A percentile compares a stretch with the other conserved stretches of the same genome.
phyloP scores from a whole-genome alignment of 2,329 filamentous ascomycete genomes.

The Dendryphion nanum region DNA sequence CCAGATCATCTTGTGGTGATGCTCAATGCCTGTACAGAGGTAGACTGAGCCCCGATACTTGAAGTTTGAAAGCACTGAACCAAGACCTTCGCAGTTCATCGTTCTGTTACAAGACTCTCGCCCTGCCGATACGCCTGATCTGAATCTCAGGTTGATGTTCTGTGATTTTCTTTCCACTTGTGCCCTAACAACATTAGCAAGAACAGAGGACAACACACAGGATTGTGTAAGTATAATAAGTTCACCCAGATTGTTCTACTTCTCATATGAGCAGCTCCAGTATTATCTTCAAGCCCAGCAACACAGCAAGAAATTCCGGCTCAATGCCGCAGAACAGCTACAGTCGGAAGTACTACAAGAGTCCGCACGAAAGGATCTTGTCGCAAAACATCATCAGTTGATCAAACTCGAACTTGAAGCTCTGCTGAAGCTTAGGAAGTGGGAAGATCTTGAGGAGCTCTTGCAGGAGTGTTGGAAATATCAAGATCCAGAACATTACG shows the following conservation, averaged over 20 bases:
- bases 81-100: conserved; percentile 38
- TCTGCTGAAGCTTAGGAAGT: conserved; percentile 63
- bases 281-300: conserved; percentile 62
- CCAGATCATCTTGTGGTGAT: conserved; percentile 57
- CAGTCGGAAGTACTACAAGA: conserved; percentile 41
- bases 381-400: conserved; percentile 63
- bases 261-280: conserved; percentile 52
- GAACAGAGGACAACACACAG: conserved; percentile 42
- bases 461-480: conserved; percentile 49
- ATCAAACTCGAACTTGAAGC: conserved; percentile 80
- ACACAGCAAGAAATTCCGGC: conserved; percentile 61
- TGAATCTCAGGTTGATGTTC: conserved; percentile 61
- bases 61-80: not conserved
- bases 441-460: conserved; percentile 63
- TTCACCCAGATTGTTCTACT: not conserved
- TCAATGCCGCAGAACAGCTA: conserved; percentile 41
- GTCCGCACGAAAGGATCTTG: conserved; percentile 52
- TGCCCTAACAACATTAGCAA: conserved; percentile 48
- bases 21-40: conserved; percentile 45
- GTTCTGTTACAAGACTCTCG: not conserved
- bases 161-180: conserved; percentile 66
- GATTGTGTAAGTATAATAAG: conserved; percentile 33
- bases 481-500: conserved; percentile 40
- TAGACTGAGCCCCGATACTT: conserved; percentile 16
- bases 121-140: conserved; percentile 40